Conservation (phyloP, 1,284 basidiomycete genomes). For the Apiotrichum gamsii region DNA sequence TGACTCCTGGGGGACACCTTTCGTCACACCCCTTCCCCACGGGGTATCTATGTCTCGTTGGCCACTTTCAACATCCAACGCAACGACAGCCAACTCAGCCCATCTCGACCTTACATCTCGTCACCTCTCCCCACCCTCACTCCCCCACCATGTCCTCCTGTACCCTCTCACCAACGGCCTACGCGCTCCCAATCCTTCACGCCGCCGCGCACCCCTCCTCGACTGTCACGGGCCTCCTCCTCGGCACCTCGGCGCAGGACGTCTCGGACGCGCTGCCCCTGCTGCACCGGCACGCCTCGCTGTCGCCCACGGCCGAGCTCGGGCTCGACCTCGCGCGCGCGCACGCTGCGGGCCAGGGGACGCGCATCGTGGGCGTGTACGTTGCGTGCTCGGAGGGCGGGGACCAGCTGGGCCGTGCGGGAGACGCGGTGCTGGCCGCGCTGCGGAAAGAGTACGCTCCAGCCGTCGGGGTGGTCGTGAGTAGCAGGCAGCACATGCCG, state of each 20-base stretch:
- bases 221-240: constrained; percentile 45
- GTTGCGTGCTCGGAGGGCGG: constrained; percentile 31
- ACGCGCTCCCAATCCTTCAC: constrained; percentile 37
- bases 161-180: constrained; percentile 22
- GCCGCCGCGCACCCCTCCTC: constrained; percentile 38
- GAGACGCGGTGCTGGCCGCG: constrained; percentile 21
- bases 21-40: no score
- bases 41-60: no score
- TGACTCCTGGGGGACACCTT: no score
- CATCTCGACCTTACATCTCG: no score
- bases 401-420: constrained; percentile 12
- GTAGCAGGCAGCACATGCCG: constrained; percentile 12
- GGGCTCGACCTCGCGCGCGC: constrained; percentile 38
- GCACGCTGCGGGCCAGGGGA: constrained; percentile 13
- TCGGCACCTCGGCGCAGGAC: constrained; percentile 22
- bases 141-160: constrained; percentile 4
- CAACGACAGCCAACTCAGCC: no score
- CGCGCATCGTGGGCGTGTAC: constrained; percentile 40
- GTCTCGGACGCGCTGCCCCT: constrained; percentile 43
- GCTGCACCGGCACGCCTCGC: constrained; percentile 43
- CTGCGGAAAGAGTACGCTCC: constrained; percentile 12
- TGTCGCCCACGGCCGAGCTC: constrained; percentile 42
- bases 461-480: constrained; percentile 31
- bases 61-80: no score
- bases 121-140: neutral